Evolutionary conservation across 768 basidiomycete genomes (phyloP), one percentile per base, ranked within the genome.

Genomic region (Tylopilus intermedius): DNA sequence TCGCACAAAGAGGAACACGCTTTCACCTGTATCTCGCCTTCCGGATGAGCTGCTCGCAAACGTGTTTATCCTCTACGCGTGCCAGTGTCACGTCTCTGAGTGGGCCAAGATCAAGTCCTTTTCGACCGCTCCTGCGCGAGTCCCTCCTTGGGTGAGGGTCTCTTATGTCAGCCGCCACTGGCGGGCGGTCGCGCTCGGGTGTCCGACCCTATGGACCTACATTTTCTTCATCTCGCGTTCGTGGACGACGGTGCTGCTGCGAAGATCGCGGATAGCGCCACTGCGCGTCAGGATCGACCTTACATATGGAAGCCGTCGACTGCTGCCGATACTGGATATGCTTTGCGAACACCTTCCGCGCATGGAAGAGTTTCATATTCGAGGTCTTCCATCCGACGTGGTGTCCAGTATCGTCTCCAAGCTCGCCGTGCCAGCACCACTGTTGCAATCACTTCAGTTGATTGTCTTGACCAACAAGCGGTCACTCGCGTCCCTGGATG

Each of bases 361-460:
- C 15, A 41, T 49, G 32, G 40, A 42, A 42, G 46, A 53, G 40
- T 8, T 53, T 49, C 45, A 42, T 37, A 35, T 53, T 21, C 40
- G 41, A 42, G 52, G 40, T 21, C 11, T 53, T 42, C 24, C 24
- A 5, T 7, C 46, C 18, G 46, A 35, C 2, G 46, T 6, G 9
- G 40, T 35, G 26, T 9, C 32, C 32, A 42, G 5, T 42, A 18
- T 47, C 15, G 32, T 47, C 30, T 47, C 51, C 29, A 41, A 52
- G n/a, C 29, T 47, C 37, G 5, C 11, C 21, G 15, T n/a, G 33
- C 45, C 29, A 32, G 37, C 22, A 26, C 51, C 45, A 5, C 29
- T 47, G 22, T 13, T 52, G n/a, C 51, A 32, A 47, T 52, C 51
- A 21, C 21, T 47, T 33, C 54, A 50, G 24, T 8, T 54, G 11